Evolutionary conservation across 139 green algal genomes (phyloP), one percentile per base, ranked within the genome.

Genomic region (Penium margaritaceum): DNA sequence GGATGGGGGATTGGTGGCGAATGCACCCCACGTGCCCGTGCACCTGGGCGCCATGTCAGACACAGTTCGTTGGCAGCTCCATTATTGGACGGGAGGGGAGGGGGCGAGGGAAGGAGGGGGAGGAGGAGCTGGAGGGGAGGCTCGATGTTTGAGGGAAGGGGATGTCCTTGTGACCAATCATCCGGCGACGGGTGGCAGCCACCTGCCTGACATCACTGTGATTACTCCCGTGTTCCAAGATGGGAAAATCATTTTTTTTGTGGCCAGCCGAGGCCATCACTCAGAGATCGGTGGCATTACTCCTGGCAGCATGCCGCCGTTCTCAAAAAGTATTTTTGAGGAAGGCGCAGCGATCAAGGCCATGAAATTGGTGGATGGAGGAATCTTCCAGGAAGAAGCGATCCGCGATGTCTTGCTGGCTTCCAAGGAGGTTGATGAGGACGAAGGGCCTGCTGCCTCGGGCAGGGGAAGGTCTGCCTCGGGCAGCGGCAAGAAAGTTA

Each of bases 161-260:
- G 94, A 98, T 64, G 92, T 97, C 62, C 79, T 97, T 65, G 81
- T 95, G 30, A 88, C 84, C 74, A 98, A 98, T 84, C 90, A 98
- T 83, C 94, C 94, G 0, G 79, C 89, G 6, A 91, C 92, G 29
- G 94, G 94, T 5, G 94, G 94, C 38, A 91, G 79, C 67, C 94
- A 98, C 84, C 85, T 98, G 55, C 94, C 94, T 0, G 94, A 98
- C 89, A 97, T 98, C 81, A 98, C 94, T 2, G 94, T 96, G 54
- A 92, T 97, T 76, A 98, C 93, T 3, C 94, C 94, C 6, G 66
- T 79, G 46, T 85, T 85, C 47, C 17, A 43, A 7, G 39, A 83
- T 17, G 80, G 67, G 19, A 9, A 84, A 27, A 83, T 97, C 1
- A 89, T 96, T 12, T 98, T 98, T 77, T 97, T 96, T 70, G 93